Conservation (phyloP, 2,329 filamentous ascomycete species). For the Leptographium flavum region DNA sequence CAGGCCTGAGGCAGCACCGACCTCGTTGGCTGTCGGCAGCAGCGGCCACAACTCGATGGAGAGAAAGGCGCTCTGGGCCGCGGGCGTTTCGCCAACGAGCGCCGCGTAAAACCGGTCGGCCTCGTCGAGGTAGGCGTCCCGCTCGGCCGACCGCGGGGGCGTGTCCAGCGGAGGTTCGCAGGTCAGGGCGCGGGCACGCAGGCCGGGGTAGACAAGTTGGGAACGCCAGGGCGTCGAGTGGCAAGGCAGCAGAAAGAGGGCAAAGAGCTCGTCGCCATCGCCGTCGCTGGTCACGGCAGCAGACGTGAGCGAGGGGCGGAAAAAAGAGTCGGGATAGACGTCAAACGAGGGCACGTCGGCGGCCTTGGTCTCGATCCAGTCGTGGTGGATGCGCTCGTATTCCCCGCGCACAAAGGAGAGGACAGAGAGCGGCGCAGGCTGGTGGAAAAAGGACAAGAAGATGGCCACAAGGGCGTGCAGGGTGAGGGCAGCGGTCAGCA, state of each 20-base stretch:
- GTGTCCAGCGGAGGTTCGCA: slow-evolving; percentile 78
- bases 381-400: slow-evolving; percentile 45
- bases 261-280: slow-evolving; percentile 36
- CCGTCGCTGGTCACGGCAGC: slow-evolving; percentile 4
- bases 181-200: slow-evolving; percentile 70
- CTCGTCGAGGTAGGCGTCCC: slow-evolving; percentile 67
- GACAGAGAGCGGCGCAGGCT: slow-evolving; percentile 64
- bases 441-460: slow-evolving; percentile 68
- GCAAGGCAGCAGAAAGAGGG: slow-evolving; percentile 85
- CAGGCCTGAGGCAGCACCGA: neutral
- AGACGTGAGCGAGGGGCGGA: slow-evolving; percentile 8
- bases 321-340: slow-evolving; percentile 13
- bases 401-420: slow-evolving; percentile 60
- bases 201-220: slow-evolving; percentile 60
- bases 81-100: slow-evolving; percentile 11
- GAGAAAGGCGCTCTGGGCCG: slow-evolving; percentile 32
- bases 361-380: slow-evolving; percentile 18
- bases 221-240: slow-evolving; percentile 93
- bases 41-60: slow-evolving; percentile 32
- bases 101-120: slow-evolving; percentile 81
- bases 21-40: neutral
- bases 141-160: slow-evolving; percentile 40
- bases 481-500: slow-evolving; percentile 44
- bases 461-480: slow-evolving; percentile 57
- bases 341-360: slow-evolving; percentile 18